Percentiles rank a stretch among this genome's conserved stretches.
phyloP scores from a whole-genome alignment of 176 grass and related monocot species.

The Stipa capillata region DNA sequence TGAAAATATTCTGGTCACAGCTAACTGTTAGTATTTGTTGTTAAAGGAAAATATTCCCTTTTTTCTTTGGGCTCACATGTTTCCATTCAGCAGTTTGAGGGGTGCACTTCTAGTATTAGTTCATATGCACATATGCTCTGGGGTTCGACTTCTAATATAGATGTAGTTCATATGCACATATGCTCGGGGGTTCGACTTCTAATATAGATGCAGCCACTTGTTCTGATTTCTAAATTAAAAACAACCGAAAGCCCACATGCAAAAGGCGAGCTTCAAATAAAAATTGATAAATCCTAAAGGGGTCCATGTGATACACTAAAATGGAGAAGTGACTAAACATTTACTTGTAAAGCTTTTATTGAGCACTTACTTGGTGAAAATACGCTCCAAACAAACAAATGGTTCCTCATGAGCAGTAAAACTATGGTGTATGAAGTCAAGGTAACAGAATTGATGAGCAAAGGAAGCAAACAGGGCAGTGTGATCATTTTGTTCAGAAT shows the following conservation, averaged over 20 bases:
- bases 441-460: slow-evolving; percentile 67
- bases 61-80: neutral
- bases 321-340: neutral
- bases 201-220: neutral
- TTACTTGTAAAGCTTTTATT: slow-evolving; percentile 9
- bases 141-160: neutral
- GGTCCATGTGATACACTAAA: neutral
- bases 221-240: neutral
- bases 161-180: neutral
- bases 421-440: slow-evolving; percentile 78
- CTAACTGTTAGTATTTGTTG: neutral
- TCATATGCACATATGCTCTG: neutral
- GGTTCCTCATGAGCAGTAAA: slow-evolving; percentile 85
- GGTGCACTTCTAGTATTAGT: neutral
- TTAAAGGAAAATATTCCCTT: neutral
- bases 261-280: neutral
- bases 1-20: neutral
- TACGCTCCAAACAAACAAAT: slow-evolving; percentile 96
- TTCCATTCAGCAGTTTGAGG: neutral
- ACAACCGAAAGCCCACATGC: neutral
- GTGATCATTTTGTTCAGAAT: slow-evolving; percentile 40
- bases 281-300: neutral
- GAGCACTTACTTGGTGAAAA: slow-evolving; percentile 92
- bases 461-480: slow-evolving; percentile 59
- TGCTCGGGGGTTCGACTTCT: neutral